Evolutionary conservation across 139 green algal species (phyloP).

Genomic region (Chlamydomonas applanata): DNA sequence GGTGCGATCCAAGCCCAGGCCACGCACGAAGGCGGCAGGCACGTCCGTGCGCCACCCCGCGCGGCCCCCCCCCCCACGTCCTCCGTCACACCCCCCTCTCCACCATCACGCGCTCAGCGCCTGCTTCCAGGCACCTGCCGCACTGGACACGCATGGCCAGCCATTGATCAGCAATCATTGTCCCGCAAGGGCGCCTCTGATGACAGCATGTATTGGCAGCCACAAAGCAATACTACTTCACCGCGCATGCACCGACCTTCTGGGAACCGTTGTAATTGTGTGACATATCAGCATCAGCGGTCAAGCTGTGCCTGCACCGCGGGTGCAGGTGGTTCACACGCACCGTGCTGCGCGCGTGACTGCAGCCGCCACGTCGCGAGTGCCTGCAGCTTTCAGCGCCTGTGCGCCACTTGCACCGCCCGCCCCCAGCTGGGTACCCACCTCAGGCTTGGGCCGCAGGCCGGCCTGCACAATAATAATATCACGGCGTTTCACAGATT

Average conservation of each 20-base stretch:
- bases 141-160: not conserved
- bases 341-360: not conserved
- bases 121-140: not conserved
- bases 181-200: no score
- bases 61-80: conserved; percentile 20
- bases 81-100: conserved; percentile 36
- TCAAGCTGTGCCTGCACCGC: no score
- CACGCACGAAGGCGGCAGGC: conserved; percentile 48
- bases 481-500: no score
- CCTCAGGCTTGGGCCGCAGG: conserved; percentile 40
- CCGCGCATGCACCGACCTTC: no score
- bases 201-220: no score
- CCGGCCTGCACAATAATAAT: no score
- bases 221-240: no score
- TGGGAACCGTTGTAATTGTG: no score
- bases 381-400: conserved; percentile 28
- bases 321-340: no score
- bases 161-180: no score
- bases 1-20: conserved; percentile 63
- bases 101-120: conserved; percentile 13
- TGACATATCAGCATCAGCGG: no score
- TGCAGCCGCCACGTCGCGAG: conserved; percentile 4
- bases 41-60: conserved; percentile 53
- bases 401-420: conserved; percentile 21
- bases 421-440: conserved; percentile 39